Percentiles rank a stretch among this genome's conserved stretches.
Conservation (phyloP, 1,139 yeast genomes). For the Sugiyamaella pinicola region DNA sequence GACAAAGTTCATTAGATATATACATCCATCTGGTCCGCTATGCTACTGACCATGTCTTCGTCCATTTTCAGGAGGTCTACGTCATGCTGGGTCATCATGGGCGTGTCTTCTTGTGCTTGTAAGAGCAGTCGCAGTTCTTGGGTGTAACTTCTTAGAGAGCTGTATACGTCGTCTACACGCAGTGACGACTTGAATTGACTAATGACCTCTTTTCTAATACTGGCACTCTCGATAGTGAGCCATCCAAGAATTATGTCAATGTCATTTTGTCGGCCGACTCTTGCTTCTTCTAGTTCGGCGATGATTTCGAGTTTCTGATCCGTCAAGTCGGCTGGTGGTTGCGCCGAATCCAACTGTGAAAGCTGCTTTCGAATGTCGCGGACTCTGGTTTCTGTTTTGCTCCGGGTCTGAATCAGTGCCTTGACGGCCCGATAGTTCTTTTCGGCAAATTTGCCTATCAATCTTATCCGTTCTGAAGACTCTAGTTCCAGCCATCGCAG, state of each 20-base stretch:
- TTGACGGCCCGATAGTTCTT: constrained; percentile 29
- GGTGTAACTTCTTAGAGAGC: not conserved
- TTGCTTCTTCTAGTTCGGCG: constrained; percentile 32
- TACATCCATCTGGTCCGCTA: not conserved
- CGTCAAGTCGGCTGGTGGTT: constrained; percentile 17
- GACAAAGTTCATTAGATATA: too few species aligned
- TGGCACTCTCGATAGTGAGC: constrained; percentile 37
- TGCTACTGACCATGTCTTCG: constrained; percentile 5
- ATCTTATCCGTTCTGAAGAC: constrained; percentile 36
- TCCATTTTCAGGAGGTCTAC: constrained; percentile 2
- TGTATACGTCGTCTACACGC: not conserved
- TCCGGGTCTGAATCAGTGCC: constrained; percentile 28
- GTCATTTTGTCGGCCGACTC: constrained; percentile 32
- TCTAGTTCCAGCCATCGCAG: constrained; percentile 39
- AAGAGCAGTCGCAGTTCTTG: not conserved
- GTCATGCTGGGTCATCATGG: constrained; percentile 2
- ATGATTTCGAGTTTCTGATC: constrained; percentile 18
- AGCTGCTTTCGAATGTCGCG: not conserved
- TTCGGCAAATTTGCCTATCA: constrained; percentile 36
- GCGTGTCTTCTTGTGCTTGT: constrained; percentile 3
- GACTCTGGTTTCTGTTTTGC: not conserved
- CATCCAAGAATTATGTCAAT: constrained; percentile 37
- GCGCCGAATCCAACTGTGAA: constrained; percentile 8
- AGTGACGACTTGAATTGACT: not conserved
- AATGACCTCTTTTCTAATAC: constrained; percentile 16